A percentile compares a stretch with the other conserved stretches of the same genome.
phyloP scores from a whole-genome alignment of 441 rosid genomes.

The Capsella rubella region DNA sequence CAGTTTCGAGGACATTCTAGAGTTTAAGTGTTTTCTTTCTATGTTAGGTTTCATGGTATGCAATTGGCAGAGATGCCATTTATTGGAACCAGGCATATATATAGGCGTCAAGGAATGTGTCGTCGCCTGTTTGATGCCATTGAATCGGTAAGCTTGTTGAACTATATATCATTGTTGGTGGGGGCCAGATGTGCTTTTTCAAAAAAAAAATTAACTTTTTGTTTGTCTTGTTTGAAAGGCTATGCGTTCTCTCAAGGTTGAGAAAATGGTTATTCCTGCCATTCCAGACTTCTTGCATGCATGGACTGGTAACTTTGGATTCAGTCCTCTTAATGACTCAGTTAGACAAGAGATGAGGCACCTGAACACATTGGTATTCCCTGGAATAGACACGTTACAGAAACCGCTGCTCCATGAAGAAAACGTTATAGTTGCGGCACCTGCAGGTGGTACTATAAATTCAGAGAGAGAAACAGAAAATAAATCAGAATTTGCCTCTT shows the following conservation, averaged over 20 bases:
- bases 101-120: conserved; percentile 99
- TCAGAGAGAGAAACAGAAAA: conserved; percentile 41
- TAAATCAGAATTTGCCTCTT: conserved; percentile 38
- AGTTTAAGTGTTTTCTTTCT: conserved; percentile 14
- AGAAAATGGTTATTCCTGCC: conserved; percentile 92
- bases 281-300: conserved; percentile 85
- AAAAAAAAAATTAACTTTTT: neutral
- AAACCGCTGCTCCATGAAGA: conserved; percentile 64
- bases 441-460: conserved; percentile 33
- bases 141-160: conserved; percentile 68
- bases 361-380: conserved; percentile 85
- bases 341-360: conserved; percentile 74
- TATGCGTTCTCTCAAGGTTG: conserved; percentile 72
- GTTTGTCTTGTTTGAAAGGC: conserved; percentile 53
- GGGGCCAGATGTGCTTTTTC: conserved; percentile 22
- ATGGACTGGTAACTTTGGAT: conserved; percentile 94
- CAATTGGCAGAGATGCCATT: conserved; percentile 96
- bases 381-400: conserved; percentile 93
- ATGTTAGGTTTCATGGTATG: conserved; percentile 86
- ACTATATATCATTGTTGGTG: conserved; percentile 20
- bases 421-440: conserved; percentile 36
- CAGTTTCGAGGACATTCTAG: conserved; percentile 14
- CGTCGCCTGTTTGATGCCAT: conserved; percentile 88
- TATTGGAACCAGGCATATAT: conserved; percentile 96
- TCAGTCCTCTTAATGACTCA: conserved; percentile 63